Percentiles rank a stretch among this genome's conserved stretches.
These are phyloP conservation scores for Trichosporon inkin DNA, from an alignment of 1,284 basidiomycete genomes.

Conservation along the genomic window DNA sequence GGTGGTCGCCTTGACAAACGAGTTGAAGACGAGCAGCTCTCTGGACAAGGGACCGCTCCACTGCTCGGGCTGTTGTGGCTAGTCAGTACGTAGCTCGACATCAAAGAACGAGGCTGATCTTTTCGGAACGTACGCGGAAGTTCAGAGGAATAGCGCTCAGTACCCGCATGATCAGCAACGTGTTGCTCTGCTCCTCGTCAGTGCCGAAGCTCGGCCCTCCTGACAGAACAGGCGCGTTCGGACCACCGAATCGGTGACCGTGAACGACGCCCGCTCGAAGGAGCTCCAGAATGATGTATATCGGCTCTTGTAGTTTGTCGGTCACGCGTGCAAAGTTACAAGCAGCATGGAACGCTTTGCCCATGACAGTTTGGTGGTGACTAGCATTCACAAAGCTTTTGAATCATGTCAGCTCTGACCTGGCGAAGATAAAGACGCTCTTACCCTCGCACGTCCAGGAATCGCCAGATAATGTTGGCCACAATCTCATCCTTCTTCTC, in stretches of 20 bases:
- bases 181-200: constrained; percentile 86
- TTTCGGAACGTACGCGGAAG: constrained; percentile 66
- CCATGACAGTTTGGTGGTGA: constrained; percentile 84
- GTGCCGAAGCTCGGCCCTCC: constrained; percentile 89
- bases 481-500: constrained; percentile 99
- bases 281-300: constrained; percentile 88
- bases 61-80: constrained; percentile 60
- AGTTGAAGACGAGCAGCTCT: constrained; percentile 96
- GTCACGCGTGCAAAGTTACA: constrained; percentile 74
- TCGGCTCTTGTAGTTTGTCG: constrained; percentile 96
- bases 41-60: constrained; percentile 94
- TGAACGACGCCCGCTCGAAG: constrained; percentile 93
- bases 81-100: not conserved
- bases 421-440: constrained; percentile 31
- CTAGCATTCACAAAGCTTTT: constrained; percentile 71
- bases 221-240: constrained; percentile 62
- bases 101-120: not conserved
- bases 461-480: constrained; percentile 96
- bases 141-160: constrained; percentile 87
- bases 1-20: constrained; percentile 84
- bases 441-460: constrained; percentile 90
- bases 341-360: constrained; percentile 82
- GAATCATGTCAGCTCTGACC: not conserved
- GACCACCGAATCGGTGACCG: constrained; percentile 80
- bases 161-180: constrained; percentile 93